Percentiles rank a stretch among this genome's conserved stretches.
These are phyloP conservation scores for Neocatenulostroma microsporum DNA, from an alignment of 2,329 filamentous ascomycete species.

Conservation along the genomic window DNA sequence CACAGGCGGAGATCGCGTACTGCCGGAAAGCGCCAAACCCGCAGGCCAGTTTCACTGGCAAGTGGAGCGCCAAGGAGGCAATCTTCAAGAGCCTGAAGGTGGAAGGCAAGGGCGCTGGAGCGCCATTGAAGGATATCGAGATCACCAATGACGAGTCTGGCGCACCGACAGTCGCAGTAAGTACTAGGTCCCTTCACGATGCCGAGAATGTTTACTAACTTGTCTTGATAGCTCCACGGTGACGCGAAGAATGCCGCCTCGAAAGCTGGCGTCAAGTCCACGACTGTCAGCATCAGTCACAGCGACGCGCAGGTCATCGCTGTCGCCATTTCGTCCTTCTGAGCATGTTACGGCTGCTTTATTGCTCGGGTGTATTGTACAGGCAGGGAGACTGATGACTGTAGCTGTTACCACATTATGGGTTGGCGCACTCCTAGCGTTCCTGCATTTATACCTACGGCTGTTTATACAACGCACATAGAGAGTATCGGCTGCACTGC, in stretches of 20 bases:
- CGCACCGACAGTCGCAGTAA: conserved; percentile 73
- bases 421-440: too few relatives aligned
- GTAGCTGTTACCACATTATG: too few relatives aligned
- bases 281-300: conserved; percentile 93
- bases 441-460: too few relatives aligned
- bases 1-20: conserved; percentile 60
- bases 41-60: conserved; percentile 80
- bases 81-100: conserved; percentile 94
- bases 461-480: too few relatives aligned
- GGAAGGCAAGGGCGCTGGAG: conserved; percentile 75
- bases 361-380: conserved; percentile 1
- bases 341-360: too few relatives aligned
- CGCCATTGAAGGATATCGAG: conserved; percentile 86
- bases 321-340: conserved; percentile 53
- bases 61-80: conserved; percentile 94
- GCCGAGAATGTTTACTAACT: conserved; percentile 2
- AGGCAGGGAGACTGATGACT: too few relatives aligned
- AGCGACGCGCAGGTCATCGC: conserved; percentile 90
- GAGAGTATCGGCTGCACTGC: too few relatives aligned
- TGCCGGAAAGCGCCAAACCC: conserved; percentile 74
- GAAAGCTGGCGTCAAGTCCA: conserved; percentile 75
- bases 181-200: too few relatives aligned
- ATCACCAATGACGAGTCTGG: conserved; percentile 71
- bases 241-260: conserved; percentile 76
- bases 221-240: conserved; percentile 64